Evolutionary conservation across 192 early-diverging fungal species (phyloP).

Genomic region (Coemansia reversa): DNA sequence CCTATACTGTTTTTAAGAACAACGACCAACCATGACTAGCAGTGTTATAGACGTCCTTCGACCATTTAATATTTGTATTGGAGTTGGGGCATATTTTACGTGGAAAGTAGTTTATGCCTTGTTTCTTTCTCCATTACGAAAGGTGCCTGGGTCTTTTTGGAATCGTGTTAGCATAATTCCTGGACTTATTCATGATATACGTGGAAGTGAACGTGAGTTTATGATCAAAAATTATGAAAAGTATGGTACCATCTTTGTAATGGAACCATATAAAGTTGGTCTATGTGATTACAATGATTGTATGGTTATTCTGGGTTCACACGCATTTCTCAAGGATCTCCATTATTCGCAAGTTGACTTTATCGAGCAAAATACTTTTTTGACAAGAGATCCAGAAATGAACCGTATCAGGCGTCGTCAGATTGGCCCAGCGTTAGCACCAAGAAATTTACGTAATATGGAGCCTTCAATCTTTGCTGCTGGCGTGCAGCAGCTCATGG

Average conservation of each 20-base stretch:
- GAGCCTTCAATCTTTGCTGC: constrained; percentile 36
- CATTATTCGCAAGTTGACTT: constrained; percentile 34
- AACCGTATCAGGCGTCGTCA: constrained; percentile 32
- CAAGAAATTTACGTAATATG: constrained; percentile 25
- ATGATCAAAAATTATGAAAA: constrained; percentile 27
- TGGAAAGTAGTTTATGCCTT: constrained; percentile 31
- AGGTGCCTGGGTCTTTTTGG: constrained; percentile 44
- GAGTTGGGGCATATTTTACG: constrained; percentile 24
- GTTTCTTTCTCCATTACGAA: constrained; percentile 39
- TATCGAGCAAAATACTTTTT: constrained; percentile 37
- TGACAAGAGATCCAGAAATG: constrained; percentile 41
- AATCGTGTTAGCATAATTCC: constrained; percentile 34
- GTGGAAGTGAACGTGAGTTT: constrained; percentile 37
- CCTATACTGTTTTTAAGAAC: background rate
- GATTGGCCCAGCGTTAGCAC: constrained; percentile 32
- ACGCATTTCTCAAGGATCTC: constrained; percentile 38
- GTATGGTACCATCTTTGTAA: constrained; percentile 43
- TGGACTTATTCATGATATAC: constrained; percentile 25
- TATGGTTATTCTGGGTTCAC: constrained; percentile 27
- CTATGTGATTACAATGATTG: constrained; percentile 38
- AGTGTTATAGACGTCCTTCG: constrained; percentile 4
- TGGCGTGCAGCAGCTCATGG: constrained; percentile 24
- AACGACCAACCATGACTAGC: background rate
- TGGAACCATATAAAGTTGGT: constrained; percentile 31
- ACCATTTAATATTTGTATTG: constrained; percentile 20